phyloP scores from a whole-genome alignment of 257 asterid species.

The Misopates orontium region DNA sequence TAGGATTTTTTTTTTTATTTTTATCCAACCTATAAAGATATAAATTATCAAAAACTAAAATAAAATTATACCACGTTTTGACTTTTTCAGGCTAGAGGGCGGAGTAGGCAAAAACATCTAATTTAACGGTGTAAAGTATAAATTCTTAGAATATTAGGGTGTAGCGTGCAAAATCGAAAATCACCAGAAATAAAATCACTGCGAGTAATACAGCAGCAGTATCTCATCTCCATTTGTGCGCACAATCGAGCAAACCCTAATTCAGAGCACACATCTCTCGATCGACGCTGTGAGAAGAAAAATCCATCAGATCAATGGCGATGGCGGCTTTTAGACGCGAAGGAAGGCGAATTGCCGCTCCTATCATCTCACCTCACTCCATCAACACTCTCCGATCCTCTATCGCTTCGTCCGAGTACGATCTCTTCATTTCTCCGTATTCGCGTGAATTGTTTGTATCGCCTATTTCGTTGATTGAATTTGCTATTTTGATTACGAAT shows the following conservation, averaged over 20 bases:
- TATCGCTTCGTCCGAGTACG: slow-evolving; percentile 57
- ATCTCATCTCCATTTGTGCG: slow-evolving; percentile 1
- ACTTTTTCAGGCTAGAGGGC: no score
- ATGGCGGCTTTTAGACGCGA: slow-evolving; percentile 90
- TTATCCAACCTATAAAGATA: no score
- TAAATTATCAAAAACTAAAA: no score
- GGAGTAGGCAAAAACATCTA: no score
- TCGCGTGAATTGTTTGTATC: no score
- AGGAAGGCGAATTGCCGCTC: slow-evolving; percentile 85
- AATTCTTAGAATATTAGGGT: no score
- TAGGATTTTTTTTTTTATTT: no score
- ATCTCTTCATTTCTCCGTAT: neutral
- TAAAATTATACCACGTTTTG: no score
- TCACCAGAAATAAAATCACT: no score
- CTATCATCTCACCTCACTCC: slow-evolving; percentile 59
- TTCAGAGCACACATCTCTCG: neutral
- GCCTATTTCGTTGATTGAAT: no score
- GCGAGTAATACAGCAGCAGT: neutral
- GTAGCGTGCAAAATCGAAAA: no score
- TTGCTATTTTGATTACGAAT: neutral
- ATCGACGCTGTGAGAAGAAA: slow-evolving; percentile 3
- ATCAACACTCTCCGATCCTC: slow-evolving; percentile 62
- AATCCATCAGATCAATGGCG: slow-evolving; percentile 62
- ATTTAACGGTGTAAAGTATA: no score
- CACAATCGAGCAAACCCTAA: slow-evolving; percentile 12